Evolutionary conservation across 306 rosid genomes (phyloP).

Genomic region (Datisca glomerata): DNA sequence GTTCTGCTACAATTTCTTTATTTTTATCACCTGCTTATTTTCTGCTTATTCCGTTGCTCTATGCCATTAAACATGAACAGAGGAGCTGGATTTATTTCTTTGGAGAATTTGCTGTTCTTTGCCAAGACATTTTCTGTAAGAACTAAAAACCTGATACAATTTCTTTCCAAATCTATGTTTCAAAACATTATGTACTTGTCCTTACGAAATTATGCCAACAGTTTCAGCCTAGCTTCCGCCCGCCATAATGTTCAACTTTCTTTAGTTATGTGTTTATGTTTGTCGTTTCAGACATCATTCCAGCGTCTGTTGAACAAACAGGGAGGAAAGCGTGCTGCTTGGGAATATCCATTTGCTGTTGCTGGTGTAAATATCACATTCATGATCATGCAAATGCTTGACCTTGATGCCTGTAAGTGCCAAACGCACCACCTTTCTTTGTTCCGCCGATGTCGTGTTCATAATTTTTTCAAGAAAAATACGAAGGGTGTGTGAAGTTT

Average conservation of each 20-base stretch:
- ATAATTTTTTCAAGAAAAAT: background rate
- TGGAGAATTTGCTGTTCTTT: slow-evolving; percentile 87
- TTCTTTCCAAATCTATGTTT: background rate
- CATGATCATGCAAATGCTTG: slow-evolving; percentile 90
- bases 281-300: slow-evolving; percentile 43
- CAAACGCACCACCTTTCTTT: too few species aligned
- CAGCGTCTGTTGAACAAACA: slow-evolving; percentile 56
- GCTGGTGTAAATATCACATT: slow-evolving; percentile 87
- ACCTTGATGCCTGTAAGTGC: slow-evolving; percentile 65
- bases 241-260: background rate
- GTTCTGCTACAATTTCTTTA: too few species aligned
- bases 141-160: background rate
- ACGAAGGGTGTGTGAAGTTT: too few species aligned
- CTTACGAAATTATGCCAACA: too few species aligned
- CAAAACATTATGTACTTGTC: background rate
- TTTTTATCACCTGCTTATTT: too few species aligned
- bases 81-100: slow-evolving; percentile 87
- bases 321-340: slow-evolving; percentile 61
- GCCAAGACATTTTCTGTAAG: slow-evolving; percentile 63
- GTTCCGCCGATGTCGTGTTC: background rate
- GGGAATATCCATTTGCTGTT: slow-evolving; percentile 83
- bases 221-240: background rate
- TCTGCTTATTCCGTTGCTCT: too few species aligned
- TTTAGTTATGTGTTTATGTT: slow-evolving; percentile 1
- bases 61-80: too few species aligned